phyloP scores from a whole-genome alignment of 2,329 filamentous ascomycete genomes.

The Aspergillus costaricaensis region DNA sequence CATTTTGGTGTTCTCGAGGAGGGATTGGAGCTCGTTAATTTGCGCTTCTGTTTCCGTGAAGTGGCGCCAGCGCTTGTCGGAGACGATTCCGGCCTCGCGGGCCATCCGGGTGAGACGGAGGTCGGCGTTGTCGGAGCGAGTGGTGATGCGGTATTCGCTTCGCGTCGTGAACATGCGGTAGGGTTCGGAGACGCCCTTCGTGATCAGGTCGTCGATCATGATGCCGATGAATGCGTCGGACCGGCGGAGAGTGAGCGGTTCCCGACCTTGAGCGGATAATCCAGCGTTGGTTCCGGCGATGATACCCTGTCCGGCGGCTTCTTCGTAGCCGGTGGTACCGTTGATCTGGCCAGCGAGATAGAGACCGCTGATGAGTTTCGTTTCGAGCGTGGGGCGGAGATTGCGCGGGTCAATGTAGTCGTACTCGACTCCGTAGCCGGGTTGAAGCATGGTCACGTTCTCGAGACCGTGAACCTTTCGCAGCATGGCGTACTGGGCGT shows the following conservation, averaged over 20 bases:
- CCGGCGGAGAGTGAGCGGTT: slow-evolving; percentile 69
- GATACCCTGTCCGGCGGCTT: slow-evolving; percentile 90
- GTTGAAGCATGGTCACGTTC: slow-evolving; percentile 85
- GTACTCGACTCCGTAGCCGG: slow-evolving; percentile 96
- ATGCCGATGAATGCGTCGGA: slow-evolving; percentile 95
- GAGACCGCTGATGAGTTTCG: slow-evolving; percentile 83
- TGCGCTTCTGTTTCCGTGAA: slow-evolving; percentile 68
- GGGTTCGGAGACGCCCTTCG: slow-evolving; percentile 93
- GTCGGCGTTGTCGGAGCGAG: slow-evolving; percentile 93
- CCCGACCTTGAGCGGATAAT: slow-evolving; percentile 68
- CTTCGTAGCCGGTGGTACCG: slow-evolving; percentile 96
- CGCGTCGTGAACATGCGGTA: slow-evolving; percentile 98
- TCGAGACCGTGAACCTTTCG: slow-evolving; percentile 86
- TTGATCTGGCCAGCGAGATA: slow-evolving; percentile 97
- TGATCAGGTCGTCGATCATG: slow-evolving; percentile 97
- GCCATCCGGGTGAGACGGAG: slow-evolving; percentile 78
- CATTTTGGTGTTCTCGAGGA: slow-evolving; percentile 61
- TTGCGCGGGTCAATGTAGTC: slow-evolving; percentile 95
- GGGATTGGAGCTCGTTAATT: slow-evolving; percentile 64
- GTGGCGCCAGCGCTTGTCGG: slow-evolving; percentile 72
- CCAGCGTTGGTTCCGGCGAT: slow-evolving; percentile 94
- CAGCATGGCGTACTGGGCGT: slow-evolving; percentile 82
- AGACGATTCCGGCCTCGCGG: slow-evolving; percentile 72
- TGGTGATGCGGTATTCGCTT: slow-evolving; percentile 91
- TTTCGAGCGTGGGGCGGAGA: slow-evolving; percentile 86